These are phyloP conservation scores for Dactylellina haptotyla DNA, from an alignment of 2,329 filamentous ascomycete genomes.

Conservation along the genomic window DNA sequence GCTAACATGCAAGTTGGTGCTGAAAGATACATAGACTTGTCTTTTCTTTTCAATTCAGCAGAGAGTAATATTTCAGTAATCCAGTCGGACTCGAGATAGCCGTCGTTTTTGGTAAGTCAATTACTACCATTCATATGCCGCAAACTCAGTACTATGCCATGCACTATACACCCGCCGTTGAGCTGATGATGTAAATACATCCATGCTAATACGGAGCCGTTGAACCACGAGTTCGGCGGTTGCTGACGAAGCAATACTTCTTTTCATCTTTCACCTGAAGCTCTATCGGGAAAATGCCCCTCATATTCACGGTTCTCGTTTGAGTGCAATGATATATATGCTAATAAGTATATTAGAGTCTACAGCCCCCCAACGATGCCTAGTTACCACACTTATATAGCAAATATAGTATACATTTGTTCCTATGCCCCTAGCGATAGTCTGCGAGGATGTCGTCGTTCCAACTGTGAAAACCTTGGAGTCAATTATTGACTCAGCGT, in stretches of 20 bases:
- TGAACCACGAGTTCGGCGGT: conserved; percentile 29
- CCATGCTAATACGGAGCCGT: conserved; percentile 54
- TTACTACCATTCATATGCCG: no score
- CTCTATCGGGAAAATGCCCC: conserved; percentile 14
- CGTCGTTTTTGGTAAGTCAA: not conserved
- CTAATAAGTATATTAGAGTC: not conserved
- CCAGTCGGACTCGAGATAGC: no score
- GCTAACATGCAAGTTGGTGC: conserved; percentile 8
- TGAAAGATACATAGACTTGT: not conserved
- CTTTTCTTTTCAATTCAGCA: not conserved
- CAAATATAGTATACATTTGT: not conserved
- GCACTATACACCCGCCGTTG: not conserved
- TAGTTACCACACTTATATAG: conserved; percentile 3
- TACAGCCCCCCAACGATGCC: not conserved
- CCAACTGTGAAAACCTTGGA: conserved; percentile 19
- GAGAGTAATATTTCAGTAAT: no score
- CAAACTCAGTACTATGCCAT: not conserved
- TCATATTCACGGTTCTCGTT: not conserved
- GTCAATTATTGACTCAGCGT: conserved; percentile 5
- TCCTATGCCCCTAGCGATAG: conserved; percentile 14
- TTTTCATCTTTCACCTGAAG: conserved; percentile 55
- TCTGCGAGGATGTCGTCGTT: conserved; percentile 30
- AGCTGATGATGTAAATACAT: conserved; percentile 53
- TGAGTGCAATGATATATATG: not conserved
- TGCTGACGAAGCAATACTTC: conserved; percentile 52